A percentile compares a stretch with the other conserved stretches of the same genome.
Evolutionary conservation across 2,329 filamentous ascomycete species (phyloP).

Genomic region (Trichoderma sp.): DNA sequence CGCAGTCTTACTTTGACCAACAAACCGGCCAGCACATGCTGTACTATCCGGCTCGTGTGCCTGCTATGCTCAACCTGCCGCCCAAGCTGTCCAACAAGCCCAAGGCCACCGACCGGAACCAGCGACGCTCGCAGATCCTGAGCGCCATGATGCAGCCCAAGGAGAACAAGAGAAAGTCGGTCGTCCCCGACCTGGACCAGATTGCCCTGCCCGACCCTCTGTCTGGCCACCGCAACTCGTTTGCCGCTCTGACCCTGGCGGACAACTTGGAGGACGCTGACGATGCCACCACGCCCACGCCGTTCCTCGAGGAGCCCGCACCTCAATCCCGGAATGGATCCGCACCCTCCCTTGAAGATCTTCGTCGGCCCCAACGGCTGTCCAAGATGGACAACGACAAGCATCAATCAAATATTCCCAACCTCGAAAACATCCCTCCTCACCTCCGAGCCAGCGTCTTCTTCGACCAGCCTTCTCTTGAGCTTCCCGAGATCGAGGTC

Average conservation of each 20-base stretch:
- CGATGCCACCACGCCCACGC: background rate
- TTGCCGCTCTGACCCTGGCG: slow-evolving; percentile 34
- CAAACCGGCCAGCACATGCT: slow-evolving; percentile 77
- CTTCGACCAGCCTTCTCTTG: slow-evolving; percentile 67
- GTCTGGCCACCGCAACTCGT: slow-evolving; percentile 38
- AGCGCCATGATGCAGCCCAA: slow-evolving; percentile 51
- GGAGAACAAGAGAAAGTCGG: slow-evolving; percentile 22
- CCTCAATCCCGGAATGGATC: slow-evolving; percentile 23
- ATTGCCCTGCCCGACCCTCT: slow-evolving; percentile 50
- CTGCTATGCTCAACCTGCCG: slow-evolving; percentile 87
- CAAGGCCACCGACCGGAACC: slow-evolving; percentile 61
- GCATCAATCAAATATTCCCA: slow-evolving; percentile 35
- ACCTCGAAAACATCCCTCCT: slow-evolving; percentile 58
- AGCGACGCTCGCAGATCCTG: slow-evolving; percentile 71
- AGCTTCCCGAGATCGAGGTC: slow-evolving; percentile 51
- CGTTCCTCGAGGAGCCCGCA: slow-evolving; percentile 3
- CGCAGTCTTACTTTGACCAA: slow-evolving; percentile 61
- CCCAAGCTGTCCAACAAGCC: slow-evolving; percentile 78
- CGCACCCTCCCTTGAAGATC: slow-evolving; percentile 24
- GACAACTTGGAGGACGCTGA: slow-evolving; percentile 23
- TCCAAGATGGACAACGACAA: slow-evolving; percentile 33
- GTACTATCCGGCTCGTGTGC: slow-evolving; percentile 93
- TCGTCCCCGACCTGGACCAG: slow-evolving; percentile 26
- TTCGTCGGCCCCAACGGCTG: slow-evolving; percentile 37
- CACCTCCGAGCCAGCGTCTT: slow-evolving; percentile 88